A percentile compares a stretch with the other conserved stretches of the same genome.
Conservation (phyloP, 1,139 yeast species). For the Ashbya aceris region DNA sequence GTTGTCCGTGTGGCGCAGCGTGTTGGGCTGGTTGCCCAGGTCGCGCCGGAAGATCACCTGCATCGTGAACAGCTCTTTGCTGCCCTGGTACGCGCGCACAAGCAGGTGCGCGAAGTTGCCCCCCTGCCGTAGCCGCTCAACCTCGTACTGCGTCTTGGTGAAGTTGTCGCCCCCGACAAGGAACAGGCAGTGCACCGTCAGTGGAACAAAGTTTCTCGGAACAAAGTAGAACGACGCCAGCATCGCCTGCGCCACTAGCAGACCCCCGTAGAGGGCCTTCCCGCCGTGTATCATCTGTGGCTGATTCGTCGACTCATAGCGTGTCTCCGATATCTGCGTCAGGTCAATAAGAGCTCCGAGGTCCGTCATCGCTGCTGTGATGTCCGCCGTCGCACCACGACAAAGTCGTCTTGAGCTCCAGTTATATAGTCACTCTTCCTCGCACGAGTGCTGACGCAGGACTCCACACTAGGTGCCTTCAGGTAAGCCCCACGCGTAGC, state of each 20-base stretch:
- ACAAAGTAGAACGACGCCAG: slow-evolving; percentile 51
- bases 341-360: too few species aligned
- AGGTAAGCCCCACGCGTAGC: too few species aligned
- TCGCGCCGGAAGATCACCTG: slow-evolving; percentile 36
- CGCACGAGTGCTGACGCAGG: too few species aligned
- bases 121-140: slow-evolving; percentile 50
- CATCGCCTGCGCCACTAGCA: slow-evolving; percentile 62
- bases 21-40: slow-evolving; percentile 8
- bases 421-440: too few species aligned
- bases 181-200: slow-evolving; percentile 45
- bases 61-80: slow-evolving; percentile 38
- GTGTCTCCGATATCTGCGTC: slow-evolving; percentile 11
- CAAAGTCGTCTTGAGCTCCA: too few species aligned
- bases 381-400: too few species aligned
- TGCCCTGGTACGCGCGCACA: slow-evolving; percentile 47
- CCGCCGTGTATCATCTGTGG: slow-evolving; percentile 43
- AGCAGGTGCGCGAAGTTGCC: slow-evolving; percentile 53
- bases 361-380: too few species aligned
- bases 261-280: slow-evolving; percentile 74
- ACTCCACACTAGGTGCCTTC: too few species aligned
- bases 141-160: slow-evolving; percentile 47
- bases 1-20: slow-evolving; percentile 21
- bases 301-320: slow-evolving; percentile 16
- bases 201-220: slow-evolving; percentile 36
- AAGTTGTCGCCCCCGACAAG: slow-evolving; percentile 41